Evolutionary conservation across 257 asterid species (phyloP), one percentile per base, ranked within the genome.

Genomic region (Jasminum sambac): DNA sequence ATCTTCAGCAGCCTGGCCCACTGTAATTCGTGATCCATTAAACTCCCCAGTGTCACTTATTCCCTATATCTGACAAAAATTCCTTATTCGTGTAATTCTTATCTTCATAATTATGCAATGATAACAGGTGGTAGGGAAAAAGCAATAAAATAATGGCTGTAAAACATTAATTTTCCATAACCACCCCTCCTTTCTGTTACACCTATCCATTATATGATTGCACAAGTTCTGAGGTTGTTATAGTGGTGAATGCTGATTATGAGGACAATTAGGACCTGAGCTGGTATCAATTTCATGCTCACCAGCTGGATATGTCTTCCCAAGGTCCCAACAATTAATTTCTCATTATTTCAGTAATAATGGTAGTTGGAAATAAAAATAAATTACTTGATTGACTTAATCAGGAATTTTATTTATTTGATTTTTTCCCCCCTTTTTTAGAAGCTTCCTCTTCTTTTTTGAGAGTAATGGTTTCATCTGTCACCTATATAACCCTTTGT

Each of bases 381-480:
- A n/a, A n/a, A 50, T 6, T 50, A 17, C n/a, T 50, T 50, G 59
- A 50, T 50, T 10, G 17, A 50, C 59, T n/a, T 50, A 17, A 50
- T 50, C 25, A 17, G 2, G 26, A 24, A n/a, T 8, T 8, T 39
- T 10, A 39, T 6, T 39, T 39, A 6, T 76, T 43, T 52, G 41
- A 64, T 55, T 68, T 34, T 59, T 64, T 17, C 3, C 42, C 5
- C 19, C 23, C 11, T 46, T 58, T 37, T 48, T 57, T 62, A 17
- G 24, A 10, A 21, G 0, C 52, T 75, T 63, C 63, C 67, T 73
- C 67, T 38, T 59, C 39, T 76, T 66, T 75, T 72, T 71, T 69
- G 43, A 70, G 44, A 50, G 69, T 67, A 65, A 61, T 25, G 67
- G 46, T 24, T 36, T 7, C 24, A 42, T 42, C 5, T 52, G 40